A percentile compares a stretch with the other conserved stretches of the same genome.
phyloP scores from a whole-genome alignment of 1,139 yeast genomes.

The Hanseniaspora sp. region DNA sequence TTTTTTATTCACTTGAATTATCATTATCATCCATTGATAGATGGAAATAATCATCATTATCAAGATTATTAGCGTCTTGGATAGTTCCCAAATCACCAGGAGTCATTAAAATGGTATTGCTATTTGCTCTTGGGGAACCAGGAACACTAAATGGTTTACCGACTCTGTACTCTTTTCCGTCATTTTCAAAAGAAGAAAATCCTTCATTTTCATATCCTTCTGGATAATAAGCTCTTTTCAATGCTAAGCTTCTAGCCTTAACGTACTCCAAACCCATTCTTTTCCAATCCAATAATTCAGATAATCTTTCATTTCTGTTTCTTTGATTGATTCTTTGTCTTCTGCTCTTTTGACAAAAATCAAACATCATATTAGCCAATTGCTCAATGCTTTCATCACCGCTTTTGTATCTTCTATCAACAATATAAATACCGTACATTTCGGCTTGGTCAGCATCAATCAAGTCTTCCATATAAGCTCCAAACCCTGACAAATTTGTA shows the following conservation, averaged over 20 bases:
- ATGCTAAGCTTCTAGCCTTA: slow-evolving; percentile 84
- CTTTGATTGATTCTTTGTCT: slow-evolving; percentile 97
- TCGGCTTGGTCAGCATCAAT: slow-evolving; percentile 70
- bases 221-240: slow-evolving; percentile 81
- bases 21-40: slow-evolving; percentile 40
- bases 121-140: slow-evolving; percentile 70
- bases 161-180: slow-evolving; percentile 44
- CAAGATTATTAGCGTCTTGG: slow-evolving; percentile 78
- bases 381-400: slow-evolving; percentile 93
- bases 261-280: slow-evolving; percentile 95
- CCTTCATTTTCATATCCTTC: slow-evolving; percentile 51
- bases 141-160: slow-evolving; percentile 91
- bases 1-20: not conserved
- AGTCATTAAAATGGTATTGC: slow-evolving; percentile 58
- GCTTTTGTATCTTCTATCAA: slow-evolving; percentile 85
- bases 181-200: slow-evolving; percentile 29
- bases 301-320: slow-evolving; percentile 87
- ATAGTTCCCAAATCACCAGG: slow-evolving; percentile 97
- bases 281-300: slow-evolving; percentile 92
- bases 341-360: slow-evolving; percentile 76
- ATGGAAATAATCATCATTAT: slow-evolving; percentile 59
- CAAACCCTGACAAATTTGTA: slow-evolving; percentile 91
- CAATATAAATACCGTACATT: slow-evolving; percentile 94
- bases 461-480: slow-evolving; percentile 96
- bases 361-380: slow-evolving; percentile 79